Conservation (phyloP, 768 basidiomycete species). For the Myochromella boudieri region DNA sequence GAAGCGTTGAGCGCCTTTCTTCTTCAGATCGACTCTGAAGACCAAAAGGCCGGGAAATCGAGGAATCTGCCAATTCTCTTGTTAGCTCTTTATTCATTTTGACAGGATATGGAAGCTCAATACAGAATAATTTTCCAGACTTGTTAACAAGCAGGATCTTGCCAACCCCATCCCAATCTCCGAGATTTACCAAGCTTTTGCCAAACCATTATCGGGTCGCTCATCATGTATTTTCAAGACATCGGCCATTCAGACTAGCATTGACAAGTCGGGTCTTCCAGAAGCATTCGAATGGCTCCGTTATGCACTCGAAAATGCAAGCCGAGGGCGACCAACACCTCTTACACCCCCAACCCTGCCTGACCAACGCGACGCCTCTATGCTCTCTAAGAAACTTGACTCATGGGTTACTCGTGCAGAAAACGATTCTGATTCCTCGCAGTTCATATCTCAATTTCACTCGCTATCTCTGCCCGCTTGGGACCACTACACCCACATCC, state of each 20-base stretch:
- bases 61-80: conserved; percentile 13
- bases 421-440: conserved; percentile 25
- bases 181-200: conserved; percentile 39
- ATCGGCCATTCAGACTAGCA: conserved; percentile 13
- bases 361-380: conserved; percentile 20
- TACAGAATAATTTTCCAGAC: conserved; percentile 19
- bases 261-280: conserved; percentile 27
- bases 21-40: conserved; percentile 12
- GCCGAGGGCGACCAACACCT: conserved; percentile 7
- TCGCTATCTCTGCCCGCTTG: conserved; percentile 34
- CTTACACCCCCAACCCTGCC: conserved; percentile 1
- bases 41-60: background rate
- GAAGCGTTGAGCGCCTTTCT: conserved; percentile 46
- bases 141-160: conserved; percentile 66
- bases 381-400: conserved; percentile 32
- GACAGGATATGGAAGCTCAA: background rate
- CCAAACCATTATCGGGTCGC: conserved; percentile 28
- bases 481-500: conserved; percentile 51
- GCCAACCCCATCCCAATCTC: conserved; percentile 49
- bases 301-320: conserved; percentile 26
- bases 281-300: conserved; percentile 43
- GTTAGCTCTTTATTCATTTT: conserved; percentile 28
- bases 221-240: conserved; percentile 28
- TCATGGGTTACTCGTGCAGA: conserved; percentile 35
- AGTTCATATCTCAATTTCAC: conserved; percentile 36